Base-by-base conservation (phyloP, 331 rosid genomes). In the Quercus tomentella region DNA sequence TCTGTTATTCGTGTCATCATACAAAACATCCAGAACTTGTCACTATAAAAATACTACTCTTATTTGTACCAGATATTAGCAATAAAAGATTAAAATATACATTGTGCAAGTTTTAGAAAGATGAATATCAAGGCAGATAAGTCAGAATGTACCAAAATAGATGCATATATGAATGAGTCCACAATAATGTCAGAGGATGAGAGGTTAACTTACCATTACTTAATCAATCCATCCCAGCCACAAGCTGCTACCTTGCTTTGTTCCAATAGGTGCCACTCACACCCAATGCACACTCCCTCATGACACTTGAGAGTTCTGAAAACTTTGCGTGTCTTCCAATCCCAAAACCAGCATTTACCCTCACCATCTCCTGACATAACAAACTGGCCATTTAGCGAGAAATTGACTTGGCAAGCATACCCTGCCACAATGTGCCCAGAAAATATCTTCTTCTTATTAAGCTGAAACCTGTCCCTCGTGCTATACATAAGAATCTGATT, bases 261-360 rank as follows among this genome's bases (percentile, higher is more conserved):
- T 80, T 93, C 99, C 86, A 96, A 74, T 7, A 98, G 99, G 85
- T 96, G 99, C 99, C 99, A 96, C 0, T 26, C 30, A 26, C 30
- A 26, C 30, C 30, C 30, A 26, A 26, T 26, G 30, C 30, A 26
- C 30, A 96, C 99, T 25, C 97, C 96, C 61, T 91, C 96, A 6
- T 96, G 98, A 85, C 98, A 96, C 88, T 87, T 91, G 70, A 96
- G 92, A 79, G 97, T 96, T 87, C 97, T 90, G 84, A 91, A 96
- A 26, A 93, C 93, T 88, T 92, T 91, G 92, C 99, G 93, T 78
- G 93, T 89, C 87, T 93, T 96, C 99, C 99, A 96, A 72, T 96
- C 99, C 99, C 99, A 96, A 83, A 96, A 96, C 99, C 99, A 96
- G 85, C 99, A 96, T 82, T 87, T 84, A 45, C 99, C 99, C 81